phyloP scores from a whole-genome alignment of 495 filamentous ascomycete species.

The Hypomontagnella submonticulosa region DNA sequence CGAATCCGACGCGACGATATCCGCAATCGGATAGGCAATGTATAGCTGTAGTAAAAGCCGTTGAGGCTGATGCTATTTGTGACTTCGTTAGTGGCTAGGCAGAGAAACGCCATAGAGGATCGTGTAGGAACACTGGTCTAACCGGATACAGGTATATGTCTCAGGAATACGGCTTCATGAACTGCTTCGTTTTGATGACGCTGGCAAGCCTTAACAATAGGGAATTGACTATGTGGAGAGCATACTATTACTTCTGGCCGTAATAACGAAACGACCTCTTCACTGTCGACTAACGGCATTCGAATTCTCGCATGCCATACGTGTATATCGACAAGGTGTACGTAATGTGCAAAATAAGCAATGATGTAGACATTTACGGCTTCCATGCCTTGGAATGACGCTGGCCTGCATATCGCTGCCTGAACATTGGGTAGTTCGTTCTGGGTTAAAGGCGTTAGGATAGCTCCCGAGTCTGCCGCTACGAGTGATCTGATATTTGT shows the following conservation, averaged over 20 bases:
- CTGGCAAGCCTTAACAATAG: background rate
- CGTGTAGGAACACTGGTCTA: conserved; percentile 31
- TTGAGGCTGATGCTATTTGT: conserved; percentile 33
- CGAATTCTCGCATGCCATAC: conserved; percentile 8
- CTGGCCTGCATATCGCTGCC: conserved; percentile 31
- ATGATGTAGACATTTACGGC: conserved; percentile 35
- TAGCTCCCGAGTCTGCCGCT: conserved; percentile 28
- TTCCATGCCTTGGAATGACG: conserved; percentile 18
- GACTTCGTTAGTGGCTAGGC: conserved; percentile 18
- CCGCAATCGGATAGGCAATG: conserved; percentile 4
- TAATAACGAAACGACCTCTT: too few relatives aligned
- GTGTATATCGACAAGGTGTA: conserved; percentile 23
- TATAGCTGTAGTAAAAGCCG: conserved; percentile 21
- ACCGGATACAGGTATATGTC: conserved; percentile 26
- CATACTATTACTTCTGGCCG: background rate
- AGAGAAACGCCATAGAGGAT: conserved; percentile 37
- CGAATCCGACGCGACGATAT: conserved; percentile 30
- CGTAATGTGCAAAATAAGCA: conserved; percentile 38
- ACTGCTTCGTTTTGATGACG: background rate
- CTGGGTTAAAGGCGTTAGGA: conserved; percentile 7
- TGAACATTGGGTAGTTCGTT: conserved; percentile 28
- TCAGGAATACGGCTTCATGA: conserved; percentile 24
- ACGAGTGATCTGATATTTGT: conserved; percentile 47
- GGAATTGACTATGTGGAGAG: background rate
- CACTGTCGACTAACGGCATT: background rate